These are phyloP conservation scores for Apiospora koreana DNA, from an alignment of 2,329 filamentous ascomycete genomes.

Conservation along the genomic window DNA sequence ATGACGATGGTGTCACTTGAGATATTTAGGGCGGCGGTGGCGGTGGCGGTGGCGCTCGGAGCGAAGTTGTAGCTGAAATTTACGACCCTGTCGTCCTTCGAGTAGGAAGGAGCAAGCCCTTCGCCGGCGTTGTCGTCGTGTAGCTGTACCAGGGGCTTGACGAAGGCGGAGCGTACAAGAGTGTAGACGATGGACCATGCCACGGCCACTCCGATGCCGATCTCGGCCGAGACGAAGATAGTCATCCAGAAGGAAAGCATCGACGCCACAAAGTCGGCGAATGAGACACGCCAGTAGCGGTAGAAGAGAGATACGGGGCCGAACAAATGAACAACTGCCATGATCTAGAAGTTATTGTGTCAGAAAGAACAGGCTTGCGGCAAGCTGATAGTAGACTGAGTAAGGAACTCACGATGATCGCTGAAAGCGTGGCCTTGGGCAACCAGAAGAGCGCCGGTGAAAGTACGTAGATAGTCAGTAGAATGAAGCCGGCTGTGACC, in stretches of 20 bases:
- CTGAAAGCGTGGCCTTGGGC: slow-evolving; percentile 64
- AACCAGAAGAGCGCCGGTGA: slow-evolving; percentile 66
- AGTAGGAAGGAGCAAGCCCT: slow-evolving; percentile 30
- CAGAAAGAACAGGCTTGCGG: background rate
- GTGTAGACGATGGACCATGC: slow-evolving; percentile 66
- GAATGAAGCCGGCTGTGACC: slow-evolving; percentile 61
- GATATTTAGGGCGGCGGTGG: slow-evolving; percentile 29
- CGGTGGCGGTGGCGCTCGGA: slow-evolving; percentile 25
- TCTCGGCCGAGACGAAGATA: slow-evolving; percentile 60
- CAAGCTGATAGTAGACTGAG: background rate
- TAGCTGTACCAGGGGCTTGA: slow-evolving; percentile 20
- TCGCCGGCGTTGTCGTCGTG: slow-evolving; percentile 28
- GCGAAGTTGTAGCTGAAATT: slow-evolving; percentile 18
- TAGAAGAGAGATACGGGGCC: slow-evolving; percentile 61
- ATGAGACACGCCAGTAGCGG: slow-evolving; percentile 63
- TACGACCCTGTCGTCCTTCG: background rate
- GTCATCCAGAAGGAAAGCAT: slow-evolving; percentile 67
- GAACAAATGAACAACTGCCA: slow-evolving; percentile 63
- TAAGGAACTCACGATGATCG: slow-evolving; percentile 55
- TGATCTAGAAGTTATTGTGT: slow-evolving; percentile 43
- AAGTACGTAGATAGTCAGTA: slow-evolving; percentile 63
- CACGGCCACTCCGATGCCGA: slow-evolving; percentile 60
- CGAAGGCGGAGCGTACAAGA: slow-evolving; percentile 59
- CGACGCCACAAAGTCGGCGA: slow-evolving; percentile 64
- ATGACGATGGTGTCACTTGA: slow-evolving; percentile 56